Percentiles rank a stretch among this genome's conserved stretches.
Conservation (phyloP, 2,329 filamentous ascomycete species). For the Sphaerulina vaccinii region DNA sequence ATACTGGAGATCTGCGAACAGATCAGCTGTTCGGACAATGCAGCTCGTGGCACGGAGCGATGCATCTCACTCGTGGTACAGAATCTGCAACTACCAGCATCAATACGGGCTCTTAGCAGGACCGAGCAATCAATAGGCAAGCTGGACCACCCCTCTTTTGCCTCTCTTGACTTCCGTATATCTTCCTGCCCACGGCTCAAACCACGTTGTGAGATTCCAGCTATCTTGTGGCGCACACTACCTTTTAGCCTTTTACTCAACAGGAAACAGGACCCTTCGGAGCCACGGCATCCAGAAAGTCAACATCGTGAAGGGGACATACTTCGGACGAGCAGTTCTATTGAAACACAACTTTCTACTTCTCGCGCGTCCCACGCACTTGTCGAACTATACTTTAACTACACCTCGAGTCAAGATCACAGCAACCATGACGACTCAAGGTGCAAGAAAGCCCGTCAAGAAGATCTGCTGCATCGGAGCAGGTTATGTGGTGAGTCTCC, state of each 20-base stretch:
- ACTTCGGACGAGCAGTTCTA: too few relatives aligned
- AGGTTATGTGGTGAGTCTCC: conserved; percentile 66
- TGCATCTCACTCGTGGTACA: too few relatives aligned
- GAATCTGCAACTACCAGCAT: conserved; percentile 2
- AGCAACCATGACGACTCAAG: background rate
- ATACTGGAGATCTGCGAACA: too few relatives aligned
- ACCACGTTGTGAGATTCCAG: conserved; percentile 3
- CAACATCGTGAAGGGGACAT: background rate
- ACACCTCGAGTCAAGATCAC: conserved; percentile 5
- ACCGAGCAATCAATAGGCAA: background rate
- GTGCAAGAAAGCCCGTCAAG: conserved; percentile 17
- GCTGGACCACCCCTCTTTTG: background rate
- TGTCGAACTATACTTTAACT: background rate
- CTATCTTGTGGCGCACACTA: conserved; percentile 1
- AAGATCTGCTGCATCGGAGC: conserved; percentile 74
- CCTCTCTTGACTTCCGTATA: background rate
- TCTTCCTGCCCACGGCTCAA: background rate
- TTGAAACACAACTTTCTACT: too few relatives aligned
- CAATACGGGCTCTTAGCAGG: background rate
- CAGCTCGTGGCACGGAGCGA: too few relatives aligned
- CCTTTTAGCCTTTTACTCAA: conserved; percentile 5
- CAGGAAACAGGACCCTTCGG: background rate
- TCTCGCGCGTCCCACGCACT: background rate
- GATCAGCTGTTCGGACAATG: too few relatives aligned
- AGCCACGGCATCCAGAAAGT: conserved; percentile 1